phyloP scores from a whole-genome alignment of 495 filamentous ascomycete species.

The Penicillium manginii region DNA sequence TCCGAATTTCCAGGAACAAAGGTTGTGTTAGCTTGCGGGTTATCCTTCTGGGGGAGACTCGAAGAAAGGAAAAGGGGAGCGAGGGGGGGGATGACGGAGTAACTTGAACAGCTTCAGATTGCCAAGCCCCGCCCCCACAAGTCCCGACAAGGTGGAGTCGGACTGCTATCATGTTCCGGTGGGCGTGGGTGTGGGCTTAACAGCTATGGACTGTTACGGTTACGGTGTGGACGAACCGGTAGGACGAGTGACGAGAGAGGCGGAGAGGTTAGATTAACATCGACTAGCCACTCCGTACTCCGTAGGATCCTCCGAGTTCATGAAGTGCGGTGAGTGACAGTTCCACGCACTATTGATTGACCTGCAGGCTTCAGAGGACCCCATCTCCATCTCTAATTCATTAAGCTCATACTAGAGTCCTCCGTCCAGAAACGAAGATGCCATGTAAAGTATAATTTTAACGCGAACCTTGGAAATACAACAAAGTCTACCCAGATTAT shows the following conservation, averaged over 20 bases:
- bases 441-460: background rate
- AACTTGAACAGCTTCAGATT: conserved; percentile 3
- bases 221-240: conserved; percentile 7
- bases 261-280: background rate
- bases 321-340: conserved; percentile 9
- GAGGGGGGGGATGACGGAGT: too few species aligned
- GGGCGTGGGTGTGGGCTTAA: background rate
- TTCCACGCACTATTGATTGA: conserved; percentile 11
- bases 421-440: background rate
- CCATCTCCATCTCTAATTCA: background rate
- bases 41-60: background rate
- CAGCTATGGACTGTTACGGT: too few species aligned
- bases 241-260: conserved; percentile 11
- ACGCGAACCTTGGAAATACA: too few species aligned
- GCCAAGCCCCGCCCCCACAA: conserved; percentile 27
- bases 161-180: conserved; percentile 13
- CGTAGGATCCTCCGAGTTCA: background rate
- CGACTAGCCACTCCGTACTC: background rate
- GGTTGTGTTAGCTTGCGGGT: background rate
- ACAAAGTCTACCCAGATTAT: too few species aligned
- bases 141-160: conserved; percentile 2
- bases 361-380: conserved; percentile 7
- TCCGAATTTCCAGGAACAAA: background rate
- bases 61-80: background rate
- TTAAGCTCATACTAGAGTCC: background rate